phyloP scores from a whole-genome alignment of 345 rosid genomes.

The Hypericum androsaemum region DNA sequence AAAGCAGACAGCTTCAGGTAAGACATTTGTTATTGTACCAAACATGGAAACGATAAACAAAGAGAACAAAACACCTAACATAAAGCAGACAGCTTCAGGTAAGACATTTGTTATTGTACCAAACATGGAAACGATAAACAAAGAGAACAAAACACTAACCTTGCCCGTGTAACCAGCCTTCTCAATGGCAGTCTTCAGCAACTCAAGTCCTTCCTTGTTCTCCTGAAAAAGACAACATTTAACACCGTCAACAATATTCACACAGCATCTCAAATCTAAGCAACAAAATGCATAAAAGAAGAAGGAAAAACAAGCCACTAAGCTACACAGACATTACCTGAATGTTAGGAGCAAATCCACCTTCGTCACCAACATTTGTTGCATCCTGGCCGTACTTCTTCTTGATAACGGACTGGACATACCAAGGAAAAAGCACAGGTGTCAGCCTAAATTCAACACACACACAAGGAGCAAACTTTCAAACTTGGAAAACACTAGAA shows the following conservation, averaged over 20 bases:
- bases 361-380: constrained; percentile 96
- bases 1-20: not conserved
- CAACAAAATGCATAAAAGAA: constrained; percentile 3
- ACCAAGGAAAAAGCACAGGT: not conserved
- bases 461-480: not conserved
- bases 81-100: constrained; percentile 6
- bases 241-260: not conserved
- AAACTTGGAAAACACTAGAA: not conserved
- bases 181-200: constrained; percentile 84
- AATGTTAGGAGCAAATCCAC: constrained; percentile 97
- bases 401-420: constrained; percentile 54
- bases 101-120: not conserved
- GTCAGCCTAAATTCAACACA: not conserved
- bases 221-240: constrained; percentile 35
- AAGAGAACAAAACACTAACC: constrained; percentile 29
- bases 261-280: not conserved
- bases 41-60: too few species aligned
- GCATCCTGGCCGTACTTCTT: constrained; percentile 99
- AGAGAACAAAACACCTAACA: too few species aligned
- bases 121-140: not conserved
- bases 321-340: constrained; percentile 32
- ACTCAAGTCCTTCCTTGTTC: constrained; percentile 96
- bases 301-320: not conserved
- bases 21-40: not conserved
- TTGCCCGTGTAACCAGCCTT: constrained; percentile 89